A percentile compares a stretch with the other conserved stretches of the same genome.
phyloP scores from a whole-genome alignment of 768 basidiomycete genomes.

The Tulasnella sp. region DNA sequence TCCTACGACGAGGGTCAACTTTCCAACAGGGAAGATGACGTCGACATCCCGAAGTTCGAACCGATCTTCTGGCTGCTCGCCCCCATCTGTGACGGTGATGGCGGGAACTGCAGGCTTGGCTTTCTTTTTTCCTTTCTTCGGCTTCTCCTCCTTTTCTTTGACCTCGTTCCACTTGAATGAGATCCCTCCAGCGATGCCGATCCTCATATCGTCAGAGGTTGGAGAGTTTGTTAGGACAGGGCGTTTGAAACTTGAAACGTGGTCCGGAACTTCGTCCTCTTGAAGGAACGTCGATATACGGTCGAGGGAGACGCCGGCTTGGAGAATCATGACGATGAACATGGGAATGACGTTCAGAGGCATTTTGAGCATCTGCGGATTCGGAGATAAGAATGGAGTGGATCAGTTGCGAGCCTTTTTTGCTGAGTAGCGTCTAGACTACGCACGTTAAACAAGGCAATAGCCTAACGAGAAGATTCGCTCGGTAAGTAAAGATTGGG shows the following conservation, averaged over 20 bases:
- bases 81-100: background rate
- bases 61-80: slow-evolving; percentile 17
- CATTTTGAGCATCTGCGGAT: slow-evolving; percentile 12
- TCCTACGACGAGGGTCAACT: slow-evolving; percentile 46
- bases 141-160: slow-evolving; percentile 21
- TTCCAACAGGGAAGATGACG: slow-evolving; percentile 58
- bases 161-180: slow-evolving; percentile 54
- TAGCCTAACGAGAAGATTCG: background rate
- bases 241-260: slow-evolving; percentile 53
- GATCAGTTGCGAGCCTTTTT: background rate
- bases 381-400: background rate
- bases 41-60: slow-evolving; percentile 61
- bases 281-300: slow-evolving; percentile 56
- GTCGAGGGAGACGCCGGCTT: slow-evolving; percentile 53
- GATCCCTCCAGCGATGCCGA: slow-evolving; percentile 41
- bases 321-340: slow-evolving; percentile 65
- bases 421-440: background rate
- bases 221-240: slow-evolving; percentile 20
- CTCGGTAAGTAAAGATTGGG: background rate
- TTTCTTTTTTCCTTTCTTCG: background rate
- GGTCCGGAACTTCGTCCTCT: slow-evolving; percentile 58
- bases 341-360: slow-evolving; percentile 73
- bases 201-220: slow-evolving; percentile 21
- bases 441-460: background rate
- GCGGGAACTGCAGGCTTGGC: background rate